A percentile compares a stretch with the other conserved stretches of the same genome.
phyloP scores from a whole-genome alignment of 805 yeast genomes.

The Candida broadrunensis region DNA sequence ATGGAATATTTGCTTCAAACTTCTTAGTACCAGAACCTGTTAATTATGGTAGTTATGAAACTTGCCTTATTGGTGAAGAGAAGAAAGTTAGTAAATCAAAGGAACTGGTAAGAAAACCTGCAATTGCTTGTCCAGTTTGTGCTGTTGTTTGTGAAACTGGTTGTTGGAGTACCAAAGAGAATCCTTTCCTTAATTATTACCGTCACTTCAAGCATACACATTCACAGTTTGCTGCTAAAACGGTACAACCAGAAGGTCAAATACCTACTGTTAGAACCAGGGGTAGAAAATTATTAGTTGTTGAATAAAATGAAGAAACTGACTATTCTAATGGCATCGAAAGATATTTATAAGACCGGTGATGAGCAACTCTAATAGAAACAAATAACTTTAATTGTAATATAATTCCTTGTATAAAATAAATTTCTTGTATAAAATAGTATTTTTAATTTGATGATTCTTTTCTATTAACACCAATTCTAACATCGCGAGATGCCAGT shows the following conservation, averaged over 20 bases:
- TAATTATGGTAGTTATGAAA: conserved; percentile 21
- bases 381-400: too few species aligned
- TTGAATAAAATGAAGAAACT: neutral
- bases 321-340: too few species aligned
- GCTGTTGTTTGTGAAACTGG: conserved; percentile 22
- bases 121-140: conserved; percentile 26
- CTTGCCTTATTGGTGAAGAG: conserved; percentile 12
- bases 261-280: conserved; percentile 2
- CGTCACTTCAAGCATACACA: conserved; percentile 27
- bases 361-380: too few species aligned
- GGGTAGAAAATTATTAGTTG: conserved; percentile 8
- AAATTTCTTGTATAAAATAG: too few species aligned
- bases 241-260: conserved; percentile 1
- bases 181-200: conserved; percentile 25
- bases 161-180: conserved; percentile 26
- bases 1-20: conserved; percentile 27
- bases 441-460: too few species aligned
- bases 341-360: too few species aligned
- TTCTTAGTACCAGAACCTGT: conserved; percentile 27
- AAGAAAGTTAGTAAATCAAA: too few species aligned
- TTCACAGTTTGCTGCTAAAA: conserved; percentile 1
- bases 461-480: conserved; percentile 17
- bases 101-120: too few species aligned
- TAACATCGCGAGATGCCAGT: conserved; percentile 12
- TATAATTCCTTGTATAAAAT: too few species aligned